Conservation (phyloP, 306 rosid species). For the Erythrophleum fordii region DNA sequence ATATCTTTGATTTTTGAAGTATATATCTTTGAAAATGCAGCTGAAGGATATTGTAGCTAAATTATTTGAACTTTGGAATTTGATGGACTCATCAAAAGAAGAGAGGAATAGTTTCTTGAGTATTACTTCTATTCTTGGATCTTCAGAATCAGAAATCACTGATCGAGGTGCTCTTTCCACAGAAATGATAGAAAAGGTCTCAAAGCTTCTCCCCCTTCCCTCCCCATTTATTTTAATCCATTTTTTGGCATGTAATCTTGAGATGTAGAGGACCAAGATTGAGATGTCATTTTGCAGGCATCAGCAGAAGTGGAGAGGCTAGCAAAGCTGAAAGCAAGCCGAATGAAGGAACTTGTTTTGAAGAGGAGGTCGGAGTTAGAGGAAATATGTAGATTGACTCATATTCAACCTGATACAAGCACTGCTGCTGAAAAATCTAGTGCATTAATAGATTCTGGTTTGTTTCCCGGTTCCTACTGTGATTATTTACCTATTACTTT, state of each 20-base stretch:
- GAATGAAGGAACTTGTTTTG: conserved; percentile 96
- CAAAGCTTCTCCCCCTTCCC: conserved; percentile 23
- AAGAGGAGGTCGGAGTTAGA: conserved; percentile 87
- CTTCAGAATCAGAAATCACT: conserved; percentile 66
- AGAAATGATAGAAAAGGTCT: conserved; percentile 80
- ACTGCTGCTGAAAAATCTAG: conserved; percentile 86
- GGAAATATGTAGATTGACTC: conserved; percentile 82
- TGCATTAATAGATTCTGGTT: conserved; percentile 95
- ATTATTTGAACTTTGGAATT: conserved; percentile 89
- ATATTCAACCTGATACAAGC: conserved; percentile 86
- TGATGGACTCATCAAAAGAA: conserved; percentile 94
- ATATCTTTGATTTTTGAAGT: neutral
- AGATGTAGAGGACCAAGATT: conserved; percentile 24
- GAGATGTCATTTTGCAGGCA: conserved; percentile 57
- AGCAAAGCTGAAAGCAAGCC: conserved; percentile 82
- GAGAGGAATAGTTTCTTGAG: conserved; percentile 68
- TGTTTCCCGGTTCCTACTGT: conserved; percentile 4
- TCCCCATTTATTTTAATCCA: neutral
- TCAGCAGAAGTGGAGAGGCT: conserved; percentile 90
- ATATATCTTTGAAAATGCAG: conserved; percentile 59
- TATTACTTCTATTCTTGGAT: conserved; percentile 61
- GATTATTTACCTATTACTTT: conserved; percentile 9
- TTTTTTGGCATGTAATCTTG: neutral
- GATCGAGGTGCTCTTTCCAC: conserved; percentile 76
- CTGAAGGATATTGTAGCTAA: conserved; percentile 70